These are phyloP conservation scores for Fusarium torulosum DNA, from an alignment of 2,329 filamentous ascomycete species.

Conservation along the genomic window DNA sequence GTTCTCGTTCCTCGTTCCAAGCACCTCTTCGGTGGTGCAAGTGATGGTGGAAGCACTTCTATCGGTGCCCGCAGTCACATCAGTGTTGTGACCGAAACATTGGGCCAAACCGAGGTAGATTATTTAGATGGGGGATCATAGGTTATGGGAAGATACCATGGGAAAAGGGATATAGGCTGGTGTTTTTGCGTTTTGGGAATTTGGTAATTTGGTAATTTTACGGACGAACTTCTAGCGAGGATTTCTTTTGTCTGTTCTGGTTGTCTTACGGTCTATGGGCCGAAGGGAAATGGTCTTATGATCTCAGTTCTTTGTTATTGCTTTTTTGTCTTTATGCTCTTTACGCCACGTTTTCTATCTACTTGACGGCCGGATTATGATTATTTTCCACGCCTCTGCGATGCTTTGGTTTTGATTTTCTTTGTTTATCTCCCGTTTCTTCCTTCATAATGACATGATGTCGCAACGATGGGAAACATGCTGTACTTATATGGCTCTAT, in stretches of 20 bases:
- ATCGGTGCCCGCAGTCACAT: conserved; percentile 55
- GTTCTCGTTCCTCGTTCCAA: conserved; percentile 79
- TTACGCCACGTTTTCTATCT: conserved; percentile 9
- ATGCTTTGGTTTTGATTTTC: not conserved
- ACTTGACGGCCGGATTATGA: conserved; percentile 11
- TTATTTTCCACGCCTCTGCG: conserved; percentile 12
- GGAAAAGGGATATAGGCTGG: conserved; percentile 33
- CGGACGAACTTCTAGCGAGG: conserved; percentile 22
- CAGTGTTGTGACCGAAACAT: conserved; percentile 54
- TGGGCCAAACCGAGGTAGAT: conserved; percentile 52
- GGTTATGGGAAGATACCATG: conserved; percentile 39
- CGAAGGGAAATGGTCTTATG: conserved; percentile 24
- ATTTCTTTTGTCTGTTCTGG: conserved; percentile 31
- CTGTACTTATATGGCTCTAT: conserved; percentile 23
- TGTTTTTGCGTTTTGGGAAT: conserved; percentile 29
- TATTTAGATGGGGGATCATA: conserved; percentile 52
- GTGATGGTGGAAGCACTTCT: conserved; percentile 64
- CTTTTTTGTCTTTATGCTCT: conserved; percentile 7
- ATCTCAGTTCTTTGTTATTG: conserved; percentile 34
- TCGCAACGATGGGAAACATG: conserved; percentile 11
- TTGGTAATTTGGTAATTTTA: conserved; percentile 14
- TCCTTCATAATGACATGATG: conserved; percentile 21
- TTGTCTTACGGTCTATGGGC: conserved; percentile 8
- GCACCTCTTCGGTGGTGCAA: conserved; percentile 59
- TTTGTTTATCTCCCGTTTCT: not conserved